Evolutionary conservation across 768 basidiomycete species (phyloP), one percentile per base, ranked within the genome.

Genomic region (Amanita exitialis): DNA sequence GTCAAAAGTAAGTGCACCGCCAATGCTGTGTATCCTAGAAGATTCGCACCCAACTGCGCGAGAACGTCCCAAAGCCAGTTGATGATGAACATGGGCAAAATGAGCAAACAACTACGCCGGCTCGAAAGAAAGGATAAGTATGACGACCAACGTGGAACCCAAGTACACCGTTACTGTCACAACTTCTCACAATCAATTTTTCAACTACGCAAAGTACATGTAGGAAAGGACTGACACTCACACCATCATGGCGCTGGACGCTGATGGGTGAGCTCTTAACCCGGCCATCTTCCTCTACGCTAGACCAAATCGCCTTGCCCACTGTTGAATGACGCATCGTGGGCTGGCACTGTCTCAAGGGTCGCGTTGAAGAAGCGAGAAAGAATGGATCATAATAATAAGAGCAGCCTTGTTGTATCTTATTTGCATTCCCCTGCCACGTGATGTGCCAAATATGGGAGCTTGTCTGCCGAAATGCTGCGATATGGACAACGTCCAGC

Each of bases 11-110:
- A 49, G 43, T n/a, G 20, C 27, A 13, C 6, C 13, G 7, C 28
- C 16, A 12, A 18, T 9, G 8, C 21, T 18, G 18, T 47, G 34
- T n/a, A n/a, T 55, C 16, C 20, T 36, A 41, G 34, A 52, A 44
- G n/a, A n/a, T n/a, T 35, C 23, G 49, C 3, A 97, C 95, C 95
- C 39, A 97, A 86, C 64, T 88, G 83, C 44, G 91, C 80, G 60
- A 98, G 87, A 53, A 97, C 74, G 64, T 97, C 94, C 88, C 87
- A 95, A 69, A 97, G 90, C 91, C 92, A 97, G 73, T 90, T 88
- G 66, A 89, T 63, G 59, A 93, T 83, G 69, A 86, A 89, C 86
- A 89, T 91, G 32, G 32, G 32, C 4, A 4, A 13, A 32, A 13
- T 30, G 32, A 38, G 53, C 35, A 44, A 53, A 43, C 50, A 48